Conservation (phyloP, 2,329 filamentous ascomycete genomes). For the Trematosphaeria pertusa region DNA sequence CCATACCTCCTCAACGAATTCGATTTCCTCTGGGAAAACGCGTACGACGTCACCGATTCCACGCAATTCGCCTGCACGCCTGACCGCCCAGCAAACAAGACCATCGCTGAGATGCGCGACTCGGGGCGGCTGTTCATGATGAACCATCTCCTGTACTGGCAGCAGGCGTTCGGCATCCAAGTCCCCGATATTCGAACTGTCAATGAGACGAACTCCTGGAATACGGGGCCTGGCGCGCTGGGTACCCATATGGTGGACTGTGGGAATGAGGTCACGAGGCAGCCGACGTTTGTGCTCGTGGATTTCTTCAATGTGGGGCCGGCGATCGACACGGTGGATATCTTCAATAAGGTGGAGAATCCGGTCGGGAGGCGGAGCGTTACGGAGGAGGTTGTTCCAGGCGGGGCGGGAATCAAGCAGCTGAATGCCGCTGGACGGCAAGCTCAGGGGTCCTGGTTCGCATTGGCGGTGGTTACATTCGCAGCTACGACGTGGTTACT, state of each 20-base stretch:
- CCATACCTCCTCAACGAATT: conserved; percentile 69
- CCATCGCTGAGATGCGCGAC: conserved; percentile 53
- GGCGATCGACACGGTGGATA: conserved; percentile 71
- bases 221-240: conserved; percentile 61
- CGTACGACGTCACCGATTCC: conserved; percentile 67
- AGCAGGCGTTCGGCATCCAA: conserved; percentile 47
- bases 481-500: too few relatives aligned
- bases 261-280: conserved; percentile 64
- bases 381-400: conserved; percentile 10
- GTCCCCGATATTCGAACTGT: conserved; percentile 54
- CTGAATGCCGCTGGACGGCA: not conserved
- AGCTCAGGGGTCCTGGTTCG: too few relatives aligned
- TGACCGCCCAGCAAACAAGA: conserved; percentile 65
- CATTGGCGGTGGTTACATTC: too few relatives aligned
- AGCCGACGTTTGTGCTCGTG: conserved; percentile 75
- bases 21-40: conserved; percentile 72
- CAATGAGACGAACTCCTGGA: conserved; percentile 69
- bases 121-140: conserved; percentile 70
- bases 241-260: conserved; percentile 42
- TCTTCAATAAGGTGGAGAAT: conserved; percentile 64
- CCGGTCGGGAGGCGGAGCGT: conserved; percentile 52
- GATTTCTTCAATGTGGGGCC: conserved; percentile 79
- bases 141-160: conserved; percentile 78
- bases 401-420: conserved; percentile 4
- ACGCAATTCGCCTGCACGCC: conserved; percentile 73